phyloP scores from a whole-genome alignment of 2,329 filamentous ascomycete genomes.

The Trichoderma aggressivum region DNA sequence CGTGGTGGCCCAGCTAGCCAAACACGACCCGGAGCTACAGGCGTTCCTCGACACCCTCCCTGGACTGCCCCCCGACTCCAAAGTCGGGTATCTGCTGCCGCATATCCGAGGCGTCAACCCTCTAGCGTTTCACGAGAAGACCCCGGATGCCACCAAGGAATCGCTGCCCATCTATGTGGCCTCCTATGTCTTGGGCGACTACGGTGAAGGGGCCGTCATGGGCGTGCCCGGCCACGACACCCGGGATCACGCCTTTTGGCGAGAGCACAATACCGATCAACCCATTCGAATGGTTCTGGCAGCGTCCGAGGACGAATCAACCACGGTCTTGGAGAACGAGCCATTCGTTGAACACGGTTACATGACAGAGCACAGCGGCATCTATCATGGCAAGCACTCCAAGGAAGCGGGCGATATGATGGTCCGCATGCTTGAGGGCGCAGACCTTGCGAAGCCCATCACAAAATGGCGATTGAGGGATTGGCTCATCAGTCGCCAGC shows the following conservation, averaged over 20 bases:
- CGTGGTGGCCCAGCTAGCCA: conserved; percentile 60
- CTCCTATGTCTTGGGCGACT: conserved; percentile 80
- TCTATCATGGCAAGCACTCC: conserved; percentile 62
- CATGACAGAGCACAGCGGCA: conserved; percentile 63
- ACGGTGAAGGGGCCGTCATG: conserved; percentile 87
- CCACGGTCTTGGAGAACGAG: conserved; percentile 41
- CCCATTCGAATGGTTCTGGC: conserved; percentile 63
- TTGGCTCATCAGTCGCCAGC: conserved; percentile 88
- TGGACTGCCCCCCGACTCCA: conserved; percentile 52
- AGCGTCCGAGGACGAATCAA: conserved; percentile 47
- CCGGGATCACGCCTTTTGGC: conserved; percentile 78
- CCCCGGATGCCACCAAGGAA: conserved; percentile 49
- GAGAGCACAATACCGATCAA: conserved; percentile 58
- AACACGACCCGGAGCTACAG: conserved; percentile 58
- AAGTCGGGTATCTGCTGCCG: conserved; percentile 65
- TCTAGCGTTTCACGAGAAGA: conserved; percentile 52
- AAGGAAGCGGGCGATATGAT: conserved; percentile 60
- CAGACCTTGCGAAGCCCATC: conserved; percentile 56
- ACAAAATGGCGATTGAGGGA: conserved; percentile 80
- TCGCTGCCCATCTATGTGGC: conserved; percentile 75
- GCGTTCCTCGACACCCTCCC: conserved; percentile 65
- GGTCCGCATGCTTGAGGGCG: conserved; percentile 52
- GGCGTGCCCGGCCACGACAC: conserved; percentile 83
- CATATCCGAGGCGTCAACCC: conserved; percentile 63
- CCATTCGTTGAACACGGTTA: conserved; percentile 65